Evolutionary conservation across 1,284 basidiomycete species (phyloP), one percentile per base, ranked within the genome.

Genomic region (Apiotrichum sp.): DNA sequence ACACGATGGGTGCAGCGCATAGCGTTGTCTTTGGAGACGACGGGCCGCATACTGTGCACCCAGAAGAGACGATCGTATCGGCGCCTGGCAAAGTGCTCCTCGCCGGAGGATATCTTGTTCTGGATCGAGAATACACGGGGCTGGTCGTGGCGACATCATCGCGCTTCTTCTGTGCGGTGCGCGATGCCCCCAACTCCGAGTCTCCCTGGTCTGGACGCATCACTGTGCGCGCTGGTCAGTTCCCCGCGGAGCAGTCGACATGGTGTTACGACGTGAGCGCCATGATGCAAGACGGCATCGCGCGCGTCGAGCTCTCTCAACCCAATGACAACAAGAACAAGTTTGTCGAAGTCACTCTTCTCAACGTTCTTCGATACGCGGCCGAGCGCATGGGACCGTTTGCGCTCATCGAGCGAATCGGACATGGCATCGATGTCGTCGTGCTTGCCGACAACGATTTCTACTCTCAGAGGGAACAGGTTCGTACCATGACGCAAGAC

Each of bases 381-480:
- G 74, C 79, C 29, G 85, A 87, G 69, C 67, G 81, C 55, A 79
- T 79, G 50, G 83, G 83, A 5, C 64, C 72, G 6, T 70, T 75
- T 13, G 74, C 78, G 13, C 75, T 89, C 11, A 67, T 65, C 14
- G 44, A 45, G 2, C 31, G 58, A 6, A 44, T 68, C 31, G 49
- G 52, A 8, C 56, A 47, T 8, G 56, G 58, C 1, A 78, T 92
- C 62, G 82, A 88, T 66, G 83, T 98, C 59, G 83, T 83, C 35
- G 89, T 98, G 55, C 83, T 87, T 22, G 96, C 90, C 5, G 91
- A 93, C 75, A 98, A 98, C 69, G 96, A 98, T 74, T 98, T 98
- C 68, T 98, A 98, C 78, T 96, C 93, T 2, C 95, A 98, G 70
- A 81, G 87, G 56, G 84, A 85, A 54, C 86, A 89, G 81, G 90